A percentile compares a stretch with the other conserved stretches of the same genome.
phyloP scores from a whole-genome alignment of 495 filamentous ascomycete species.

The Aspergillus asperescens region DNA sequence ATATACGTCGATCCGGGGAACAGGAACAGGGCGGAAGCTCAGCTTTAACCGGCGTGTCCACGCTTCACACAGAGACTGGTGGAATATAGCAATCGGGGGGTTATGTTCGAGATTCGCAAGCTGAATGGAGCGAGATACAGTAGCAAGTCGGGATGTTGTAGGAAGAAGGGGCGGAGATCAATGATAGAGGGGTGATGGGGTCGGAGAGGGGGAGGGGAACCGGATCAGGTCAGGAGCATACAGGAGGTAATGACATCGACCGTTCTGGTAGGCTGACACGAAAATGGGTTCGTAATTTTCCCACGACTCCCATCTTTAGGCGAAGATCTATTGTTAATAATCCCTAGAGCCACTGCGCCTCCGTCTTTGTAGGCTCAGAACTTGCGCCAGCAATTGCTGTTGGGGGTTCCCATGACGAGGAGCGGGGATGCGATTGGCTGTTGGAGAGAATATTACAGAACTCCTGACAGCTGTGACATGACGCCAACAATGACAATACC shows the following conservation, averaged over 20 bases:
- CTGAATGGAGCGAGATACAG: not conserved
- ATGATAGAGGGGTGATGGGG: constrained; percentile 14
- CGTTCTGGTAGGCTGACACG: constrained; percentile 14
- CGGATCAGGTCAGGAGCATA: constrained; percentile 24
- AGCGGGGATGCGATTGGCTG: constrained; percentile 1
- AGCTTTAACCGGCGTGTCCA: constrained; percentile 18
- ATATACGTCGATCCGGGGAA: constrained; percentile 18
- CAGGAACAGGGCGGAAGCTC: constrained; percentile 19
- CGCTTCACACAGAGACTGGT: not conserved
- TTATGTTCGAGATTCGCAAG: not conserved
- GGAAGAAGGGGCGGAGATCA: constrained; percentile 8
- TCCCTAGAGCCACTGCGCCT: not conserved
- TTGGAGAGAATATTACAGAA: not conserved
- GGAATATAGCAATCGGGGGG: not conserved
- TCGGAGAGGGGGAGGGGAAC: constrained; percentile 21
- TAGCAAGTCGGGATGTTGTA: not conserved
- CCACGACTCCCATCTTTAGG: constrained; percentile 3
- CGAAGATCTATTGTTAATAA: not conserved
- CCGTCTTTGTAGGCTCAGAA: not conserved
- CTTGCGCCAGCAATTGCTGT: not conserved
- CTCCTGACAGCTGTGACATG: constrained; percentile 4
- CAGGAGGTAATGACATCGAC: constrained; percentile 16
- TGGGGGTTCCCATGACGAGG: constrained; percentile 5
- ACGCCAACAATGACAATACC: constrained; percentile 2
- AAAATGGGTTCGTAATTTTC: not conserved